phyloP scores from a whole-genome alignment of 1,139 yeast species.

The Ogataea hybrid region DNA sequence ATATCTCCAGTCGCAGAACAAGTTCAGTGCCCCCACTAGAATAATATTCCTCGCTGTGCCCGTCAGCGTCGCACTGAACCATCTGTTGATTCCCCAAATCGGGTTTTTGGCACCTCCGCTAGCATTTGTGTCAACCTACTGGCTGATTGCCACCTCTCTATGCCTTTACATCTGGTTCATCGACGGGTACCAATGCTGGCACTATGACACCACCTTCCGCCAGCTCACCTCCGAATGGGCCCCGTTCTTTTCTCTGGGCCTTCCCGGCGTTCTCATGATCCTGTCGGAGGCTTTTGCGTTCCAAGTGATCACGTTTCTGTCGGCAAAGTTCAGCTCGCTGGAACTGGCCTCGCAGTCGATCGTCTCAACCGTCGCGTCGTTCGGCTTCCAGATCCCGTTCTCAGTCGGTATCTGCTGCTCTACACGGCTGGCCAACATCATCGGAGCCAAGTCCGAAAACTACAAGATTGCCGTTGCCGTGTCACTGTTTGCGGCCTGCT shows the following conservation, averaged over 20 bases:
- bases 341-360: conserved; percentile 89
- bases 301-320: conserved; percentile 67
- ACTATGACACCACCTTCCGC: conserved; percentile 44
- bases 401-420: conserved; percentile 83
- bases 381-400: conserved; percentile 83
- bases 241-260: conserved; percentile 63
- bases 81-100: conserved; percentile 40
- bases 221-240: conserved; percentile 57
- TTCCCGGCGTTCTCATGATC: conserved; percentile 83
- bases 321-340: conserved; percentile 69
- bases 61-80: conserved; percentile 43
- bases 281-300: conserved; percentile 86
- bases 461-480: conserved; percentile 59
- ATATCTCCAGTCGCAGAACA: conserved; percentile 53
- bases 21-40: conserved; percentile 53
- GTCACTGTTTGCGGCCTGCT: conserved; percentile 50
- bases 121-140: conserved; percentile 60
- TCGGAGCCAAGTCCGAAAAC: conserved; percentile 58
- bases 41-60: conserved; percentile 49
- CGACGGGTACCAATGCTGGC: conserved; percentile 76
- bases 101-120: conserved; percentile 71
- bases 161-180: conserved; percentile 51
- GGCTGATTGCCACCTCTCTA: conserved; percentile 57
- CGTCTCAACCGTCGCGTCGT: conserved; percentile 74
- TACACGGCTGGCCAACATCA: conserved; percentile 81